phyloP scores from a whole-genome alignment of 208 protist genomes.

The Trypanosoma mega region DNA sequence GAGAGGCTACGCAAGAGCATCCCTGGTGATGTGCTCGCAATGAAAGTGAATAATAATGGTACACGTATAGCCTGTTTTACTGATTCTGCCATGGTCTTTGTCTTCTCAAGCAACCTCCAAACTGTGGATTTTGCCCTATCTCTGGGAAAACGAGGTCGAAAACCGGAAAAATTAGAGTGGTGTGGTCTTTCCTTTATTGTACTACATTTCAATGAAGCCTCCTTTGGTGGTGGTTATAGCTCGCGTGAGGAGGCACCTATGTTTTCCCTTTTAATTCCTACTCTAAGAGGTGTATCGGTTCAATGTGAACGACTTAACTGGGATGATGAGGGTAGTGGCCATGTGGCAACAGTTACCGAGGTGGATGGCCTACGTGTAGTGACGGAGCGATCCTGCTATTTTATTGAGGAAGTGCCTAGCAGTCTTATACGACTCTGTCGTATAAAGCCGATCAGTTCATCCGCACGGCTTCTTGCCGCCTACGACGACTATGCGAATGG shows the following conservation, averaged over 20 bases:
- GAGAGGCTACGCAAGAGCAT: background rate
- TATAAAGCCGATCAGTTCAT: slow-evolving; percentile 31
- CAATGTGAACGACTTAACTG: slow-evolving; percentile 42
- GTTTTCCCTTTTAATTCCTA: slow-evolving; percentile 40
- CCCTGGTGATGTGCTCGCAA: slow-evolving; percentile 4
- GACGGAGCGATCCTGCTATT: slow-evolving; percentile 29
- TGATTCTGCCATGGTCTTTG: background rate
- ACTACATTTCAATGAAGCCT: slow-evolving; percentile 29
- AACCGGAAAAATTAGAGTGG: slow-evolving; percentile 28
- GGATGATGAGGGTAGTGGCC: slow-evolving; percentile 36
- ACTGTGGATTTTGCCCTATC: slow-evolving; percentile 9
- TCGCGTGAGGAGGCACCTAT: background rate
- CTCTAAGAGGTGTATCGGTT: slow-evolving; percentile 16
- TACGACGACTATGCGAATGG: slow-evolving; percentile 30
- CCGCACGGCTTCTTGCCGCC: slow-evolving; percentile 27
- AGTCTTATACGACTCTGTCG: slow-evolving; percentile 29
- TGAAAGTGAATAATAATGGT: slow-evolving; percentile 12
- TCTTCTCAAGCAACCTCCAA: slow-evolving; percentile 13
- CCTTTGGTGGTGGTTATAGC: background rate
- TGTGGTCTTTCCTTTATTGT: slow-evolving; percentile 36
- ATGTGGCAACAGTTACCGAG: slow-evolving; percentile 26
- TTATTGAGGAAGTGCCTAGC: slow-evolving; percentile 29
- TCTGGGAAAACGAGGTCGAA: background rate
- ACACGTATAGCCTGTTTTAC: slow-evolving; percentile 10
- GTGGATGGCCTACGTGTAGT: slow-evolving; percentile 39